These are phyloP conservation scores for Podospora bellae-mahoneyi DNA, from an alignment of 495 filamentous ascomycete species.

Conservation along the genomic window DNA sequence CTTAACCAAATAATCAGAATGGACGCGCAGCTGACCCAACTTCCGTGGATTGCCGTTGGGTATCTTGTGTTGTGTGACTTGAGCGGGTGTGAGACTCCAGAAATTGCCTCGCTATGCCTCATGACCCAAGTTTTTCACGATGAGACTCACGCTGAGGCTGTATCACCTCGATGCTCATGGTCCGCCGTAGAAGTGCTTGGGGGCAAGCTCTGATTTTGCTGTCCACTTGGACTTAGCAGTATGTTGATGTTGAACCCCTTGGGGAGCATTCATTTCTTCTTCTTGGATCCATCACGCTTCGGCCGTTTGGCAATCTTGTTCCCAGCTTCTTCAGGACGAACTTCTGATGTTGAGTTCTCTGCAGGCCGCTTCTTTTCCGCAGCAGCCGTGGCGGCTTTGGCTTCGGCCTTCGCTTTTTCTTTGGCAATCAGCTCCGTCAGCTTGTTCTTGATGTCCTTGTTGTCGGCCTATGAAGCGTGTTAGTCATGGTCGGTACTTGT, in stretches of 20 bases:
- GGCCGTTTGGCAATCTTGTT: conserved; percentile 27
- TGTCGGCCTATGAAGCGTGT: conserved; percentile 30
- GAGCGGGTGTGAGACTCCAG: not conserved
- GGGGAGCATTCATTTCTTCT: conserved; percentile 21
- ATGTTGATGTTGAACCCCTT: not conserved
- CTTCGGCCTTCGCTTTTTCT: conserved; percentile 43
- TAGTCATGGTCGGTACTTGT: not conserved
- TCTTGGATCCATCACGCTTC: conserved; percentile 32
- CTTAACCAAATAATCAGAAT: not conserved
- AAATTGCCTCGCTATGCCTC: not conserved
- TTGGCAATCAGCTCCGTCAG: conserved; percentile 46
- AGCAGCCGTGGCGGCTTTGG: conserved; percentile 29
- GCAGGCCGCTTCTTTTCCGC: conserved; percentile 38
- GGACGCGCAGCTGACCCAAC: not conserved
- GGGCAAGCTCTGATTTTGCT: not conserved
- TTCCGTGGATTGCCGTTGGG: not conserved
- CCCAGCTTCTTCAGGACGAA: not conserved
- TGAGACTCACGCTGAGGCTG: not conserved
- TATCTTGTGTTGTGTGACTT: not conserved
- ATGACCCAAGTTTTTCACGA: not conserved
- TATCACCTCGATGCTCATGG: not conserved
- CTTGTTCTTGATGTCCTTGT: conserved; percentile 39
- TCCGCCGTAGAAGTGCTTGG: not conserved
- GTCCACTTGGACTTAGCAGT: not conserved
- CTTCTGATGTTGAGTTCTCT: conserved; percentile 28